Conservation (phyloP, 2,329 filamentous ascomycete genomes). For the Fusarium pseudograminearum region DNA sequence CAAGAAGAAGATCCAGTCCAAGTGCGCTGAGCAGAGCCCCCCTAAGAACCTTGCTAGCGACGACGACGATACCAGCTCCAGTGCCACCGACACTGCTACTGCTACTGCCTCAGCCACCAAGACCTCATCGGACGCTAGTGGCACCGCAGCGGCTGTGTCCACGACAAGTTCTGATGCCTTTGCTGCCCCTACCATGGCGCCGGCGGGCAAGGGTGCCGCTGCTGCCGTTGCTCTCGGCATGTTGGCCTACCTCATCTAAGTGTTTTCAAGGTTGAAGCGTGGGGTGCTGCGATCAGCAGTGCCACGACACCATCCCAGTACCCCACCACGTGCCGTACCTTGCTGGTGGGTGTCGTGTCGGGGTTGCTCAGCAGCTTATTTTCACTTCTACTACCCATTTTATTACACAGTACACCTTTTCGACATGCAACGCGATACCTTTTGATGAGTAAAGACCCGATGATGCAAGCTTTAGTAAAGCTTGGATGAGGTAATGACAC, state of each 20-base stretch:
- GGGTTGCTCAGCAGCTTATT: slow-evolving; percentile 24
- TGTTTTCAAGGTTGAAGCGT: slow-evolving; percentile 30
- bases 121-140: slow-evolving; percentile 33
- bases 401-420: slow-evolving; percentile 50
- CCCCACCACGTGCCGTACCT: slow-evolving; percentile 32
- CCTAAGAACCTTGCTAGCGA: slow-evolving; percentile 50
- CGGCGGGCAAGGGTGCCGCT: slow-evolving; percentile 58
- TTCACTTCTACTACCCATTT: slow-evolving; percentile 52
- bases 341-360: slow-evolving; percentile 23
- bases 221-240: slow-evolving; percentile 64
- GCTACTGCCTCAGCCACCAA: slow-evolving; percentile 40
- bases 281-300: slow-evolving; percentile 32
- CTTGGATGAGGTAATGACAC: slow-evolving; percentile 39
- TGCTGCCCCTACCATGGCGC: slow-evolving; percentile 58
- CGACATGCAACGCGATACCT: slow-evolving; percentile 47
- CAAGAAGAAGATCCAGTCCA: slow-evolving; percentile 59
- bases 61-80: slow-evolving; percentile 42
- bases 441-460: slow-evolving; percentile 46
- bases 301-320: slow-evolving; percentile 37
- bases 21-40: slow-evolving; percentile 58
- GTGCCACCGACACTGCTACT: slow-evolving; percentile 43
- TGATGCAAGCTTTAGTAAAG: slow-evolving; percentile 35
- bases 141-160: slow-evolving; percentile 48
- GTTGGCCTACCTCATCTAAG: slow-evolving; percentile 64
- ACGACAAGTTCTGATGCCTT: slow-evolving; percentile 51